Evolutionary conservation across 1,284 basidiomycete genomes (phyloP).

Genomic region (Coniferiporia sulphurascens): DNA sequence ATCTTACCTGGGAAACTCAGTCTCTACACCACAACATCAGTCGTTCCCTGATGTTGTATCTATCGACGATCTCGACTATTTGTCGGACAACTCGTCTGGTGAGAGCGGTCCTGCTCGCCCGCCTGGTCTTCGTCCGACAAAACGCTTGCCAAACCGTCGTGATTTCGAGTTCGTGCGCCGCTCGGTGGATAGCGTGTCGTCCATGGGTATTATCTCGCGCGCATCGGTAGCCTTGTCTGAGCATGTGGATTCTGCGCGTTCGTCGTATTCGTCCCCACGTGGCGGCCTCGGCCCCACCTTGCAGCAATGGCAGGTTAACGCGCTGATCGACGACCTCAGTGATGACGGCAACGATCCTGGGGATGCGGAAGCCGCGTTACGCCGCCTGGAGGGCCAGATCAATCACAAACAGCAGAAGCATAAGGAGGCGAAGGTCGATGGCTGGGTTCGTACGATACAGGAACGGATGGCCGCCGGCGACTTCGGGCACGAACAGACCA

Average conservation of each 20-base stretch:
- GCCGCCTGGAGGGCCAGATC: conserved; percentile 77
- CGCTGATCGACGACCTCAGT: conserved; percentile 69
- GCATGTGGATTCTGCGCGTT: conserved; percentile 37
- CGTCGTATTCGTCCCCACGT: conserved; percentile 32
- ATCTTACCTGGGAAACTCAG: conserved; percentile 8
- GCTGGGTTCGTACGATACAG: conserved; percentile 72
- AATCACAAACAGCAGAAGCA: conserved; percentile 63
- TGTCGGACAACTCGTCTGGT: conserved; percentile 65
- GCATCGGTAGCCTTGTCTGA: conserved; percentile 44
- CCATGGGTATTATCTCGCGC: conserved; percentile 63
- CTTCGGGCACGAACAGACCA: conserved; percentile 48
- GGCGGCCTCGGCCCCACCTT: conserved; percentile 51
- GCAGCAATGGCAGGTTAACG: conserved; percentile 76
- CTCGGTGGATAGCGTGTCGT: conserved; percentile 66
- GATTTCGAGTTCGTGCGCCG: conserved; percentile 73
- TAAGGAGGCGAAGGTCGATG: conserved; percentile 73
- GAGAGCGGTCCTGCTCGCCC: conserved; percentile 33
- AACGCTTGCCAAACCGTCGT: conserved; percentile 61
- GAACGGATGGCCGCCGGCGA: conserved; percentile 57
- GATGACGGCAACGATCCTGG: conserved; percentile 66
- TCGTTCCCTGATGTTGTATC: conserved; percentile 57
- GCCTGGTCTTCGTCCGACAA: conserved; percentile 50
- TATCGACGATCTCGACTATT: conserved; percentile 63
- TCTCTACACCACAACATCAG: conserved; percentile 4
- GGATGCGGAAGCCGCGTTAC: conserved; percentile 76